Conservation (phyloP, 768 basidiomycete genomes). For the Mycena latifolia region DNA sequence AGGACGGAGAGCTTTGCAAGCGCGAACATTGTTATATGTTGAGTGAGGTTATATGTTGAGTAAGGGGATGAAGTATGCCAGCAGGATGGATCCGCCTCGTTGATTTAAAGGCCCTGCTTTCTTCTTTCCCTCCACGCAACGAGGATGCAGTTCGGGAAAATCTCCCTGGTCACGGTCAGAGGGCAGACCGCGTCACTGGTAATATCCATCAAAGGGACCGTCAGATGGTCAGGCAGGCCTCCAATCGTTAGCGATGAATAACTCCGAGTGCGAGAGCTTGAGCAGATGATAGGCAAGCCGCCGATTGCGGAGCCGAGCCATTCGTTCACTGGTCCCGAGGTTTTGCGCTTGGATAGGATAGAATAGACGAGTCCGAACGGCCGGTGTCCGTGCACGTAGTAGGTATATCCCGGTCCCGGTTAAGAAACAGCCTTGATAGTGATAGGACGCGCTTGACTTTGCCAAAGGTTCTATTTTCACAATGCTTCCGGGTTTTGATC, state of each 20-base stretch:
- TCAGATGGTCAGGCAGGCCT: constrained; percentile 22
- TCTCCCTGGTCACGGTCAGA: constrained; percentile 25
- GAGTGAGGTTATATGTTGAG: neutral
- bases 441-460: no score
- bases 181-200: constrained; percentile 17
- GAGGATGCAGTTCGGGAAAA: constrained; percentile 20
- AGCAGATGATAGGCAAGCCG: neutral
- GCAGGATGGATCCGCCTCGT: neutral
- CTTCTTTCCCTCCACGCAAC: no score
- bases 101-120: constrained; percentile 13
- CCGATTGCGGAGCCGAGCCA: neutral
- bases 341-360: constrained; percentile 1
- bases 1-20: constrained; percentile 43
- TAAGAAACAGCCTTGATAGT: no score
- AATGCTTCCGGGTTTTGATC: no score
- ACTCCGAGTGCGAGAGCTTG: neutral
- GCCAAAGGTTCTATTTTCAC: no score
- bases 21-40: constrained; percentile 32
- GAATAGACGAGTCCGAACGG: no score
- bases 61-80: neutral
- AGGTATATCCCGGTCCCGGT: no score
- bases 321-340: neutral
- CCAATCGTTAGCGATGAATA: neutral
- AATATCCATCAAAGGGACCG: constrained; percentile 3
- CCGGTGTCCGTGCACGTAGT: no score